Evolutionary conservation across 2,329 filamentous ascomycete genomes (phyloP).

Genomic region (Colletotrichum liaoningense): DNA sequence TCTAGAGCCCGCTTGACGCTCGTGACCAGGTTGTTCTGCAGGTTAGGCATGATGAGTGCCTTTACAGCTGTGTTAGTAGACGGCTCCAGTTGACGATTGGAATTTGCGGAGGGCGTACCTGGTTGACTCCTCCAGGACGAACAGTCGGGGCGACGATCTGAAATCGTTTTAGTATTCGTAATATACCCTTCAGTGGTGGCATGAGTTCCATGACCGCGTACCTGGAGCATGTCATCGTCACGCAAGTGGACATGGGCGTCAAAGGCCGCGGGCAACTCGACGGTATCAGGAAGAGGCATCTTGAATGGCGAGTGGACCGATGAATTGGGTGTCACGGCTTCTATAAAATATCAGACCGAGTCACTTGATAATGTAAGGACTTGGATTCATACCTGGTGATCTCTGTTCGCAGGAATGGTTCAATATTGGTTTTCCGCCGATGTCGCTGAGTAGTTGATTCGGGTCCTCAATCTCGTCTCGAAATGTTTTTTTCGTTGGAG

Average conservation of each 20-base stretch:
- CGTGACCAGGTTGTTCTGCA: conserved; percentile 70
- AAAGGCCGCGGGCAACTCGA: conserved; percentile 72
- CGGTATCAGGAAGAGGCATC: conserved; percentile 32
- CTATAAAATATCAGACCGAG: neutral
- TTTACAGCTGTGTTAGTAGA: neutral
- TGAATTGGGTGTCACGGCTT: neutral
- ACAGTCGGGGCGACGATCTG: conserved; percentile 59
- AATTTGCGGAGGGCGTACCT: neutral
- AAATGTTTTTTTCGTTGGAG: conserved; percentile 35
- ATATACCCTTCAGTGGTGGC: no score
- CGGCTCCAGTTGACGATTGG: neutral
- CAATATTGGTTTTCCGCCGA: neutral
- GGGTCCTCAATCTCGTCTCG: neutral
- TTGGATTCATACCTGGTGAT: neutral
- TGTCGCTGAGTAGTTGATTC: neutral
- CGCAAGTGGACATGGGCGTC: conserved; percentile 80
- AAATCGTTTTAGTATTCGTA: neutral
- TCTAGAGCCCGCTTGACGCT: conserved; percentile 72
- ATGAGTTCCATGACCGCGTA: neutral
- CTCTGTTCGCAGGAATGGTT: neutral
- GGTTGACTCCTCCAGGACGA: conserved; percentile 73
- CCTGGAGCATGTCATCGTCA: conserved; percentile 71
- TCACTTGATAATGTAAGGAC: neutral
- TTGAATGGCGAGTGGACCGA: neutral
- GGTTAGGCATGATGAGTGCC: conserved; percentile 65